phyloP scores from a whole-genome alignment of 331 rosid genomes.

The Spiraea crenata region DNA sequence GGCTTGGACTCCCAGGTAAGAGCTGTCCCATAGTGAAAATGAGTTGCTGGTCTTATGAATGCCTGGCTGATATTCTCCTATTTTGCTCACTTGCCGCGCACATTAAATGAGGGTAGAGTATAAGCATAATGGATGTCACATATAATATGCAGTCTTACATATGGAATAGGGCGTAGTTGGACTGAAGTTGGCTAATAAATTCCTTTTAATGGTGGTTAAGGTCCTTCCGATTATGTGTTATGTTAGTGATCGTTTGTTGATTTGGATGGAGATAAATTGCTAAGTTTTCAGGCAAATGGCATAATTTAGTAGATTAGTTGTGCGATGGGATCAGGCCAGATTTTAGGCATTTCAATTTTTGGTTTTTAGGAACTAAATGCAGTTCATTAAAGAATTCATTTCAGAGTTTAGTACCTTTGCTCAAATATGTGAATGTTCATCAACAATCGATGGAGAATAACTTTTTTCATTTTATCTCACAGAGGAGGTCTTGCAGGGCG shows the following conservation, averaged over 20 bases:
- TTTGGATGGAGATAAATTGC: background rate
- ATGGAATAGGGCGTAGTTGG: background rate
- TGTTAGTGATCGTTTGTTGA: too few species aligned
- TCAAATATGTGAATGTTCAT: conserved; percentile 16
- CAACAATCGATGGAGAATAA: conserved; percentile 17
- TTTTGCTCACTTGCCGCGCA: background rate
- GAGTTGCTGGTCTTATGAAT: background rate
- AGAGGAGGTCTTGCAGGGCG: conserved; percentile 97
- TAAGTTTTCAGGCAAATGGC: background rate
- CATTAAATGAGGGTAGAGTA: background rate
- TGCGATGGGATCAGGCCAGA: background rate
- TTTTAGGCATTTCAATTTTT: background rate
- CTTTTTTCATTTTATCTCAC: conserved; percentile 33
- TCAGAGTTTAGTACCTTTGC: conserved; percentile 16
- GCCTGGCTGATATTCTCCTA: background rate
- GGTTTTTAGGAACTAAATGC: conserved; percentile 13
- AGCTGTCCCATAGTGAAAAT: conserved; percentile 9
- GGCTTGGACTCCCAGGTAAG: conserved; percentile 96
- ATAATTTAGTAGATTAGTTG: background rate
- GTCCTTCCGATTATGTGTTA: background rate
- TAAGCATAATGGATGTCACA: background rate
- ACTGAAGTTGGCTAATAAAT: background rate
- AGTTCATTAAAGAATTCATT: background rate
- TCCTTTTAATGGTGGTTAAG: background rate
- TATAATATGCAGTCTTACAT: background rate